Base-by-base conservation (phyloP, 2,329 filamentous ascomycete species). In the Xylaria sp. region DNA sequence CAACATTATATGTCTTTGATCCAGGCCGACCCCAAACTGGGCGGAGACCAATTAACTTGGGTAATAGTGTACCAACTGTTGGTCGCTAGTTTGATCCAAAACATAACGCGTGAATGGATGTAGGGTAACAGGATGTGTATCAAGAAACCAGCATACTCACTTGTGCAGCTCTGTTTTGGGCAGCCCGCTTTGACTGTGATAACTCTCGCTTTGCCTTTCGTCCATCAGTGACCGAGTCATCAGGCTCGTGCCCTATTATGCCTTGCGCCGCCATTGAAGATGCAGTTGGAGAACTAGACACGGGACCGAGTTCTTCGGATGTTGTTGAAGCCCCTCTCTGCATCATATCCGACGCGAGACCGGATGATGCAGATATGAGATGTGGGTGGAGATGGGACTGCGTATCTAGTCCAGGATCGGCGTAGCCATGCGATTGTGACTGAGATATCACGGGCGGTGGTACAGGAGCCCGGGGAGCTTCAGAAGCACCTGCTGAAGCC, bases 141-240 rank as follows among this genome's bases (percentile, higher is more conserved):
- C 46, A 60, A 62, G 60, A 73, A 66, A 64, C 52, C 56, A 57
- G 63, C 56, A 23, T 41, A 80, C 90, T 78, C 87, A 98, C 96
- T 90, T 99, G 96, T 63, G 96, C 96, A 75, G 95, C 96, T 79
- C 96, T 88, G 79, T 99, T 99, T 80, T 99, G 96, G 10, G 96
- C 96, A 34, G 96, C 96, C 74, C 96, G 92, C 84, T 98, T 99
- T 46, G 94, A 97, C 54, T 94, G 96, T 32, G 94, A 98, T 70
- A 99, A 84, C 82, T 98, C 95, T 63, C 96, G 89, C 82, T 97
- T 97, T 13, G 91, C 91, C 82, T 96, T 95, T 61, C 91, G 87
- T 72, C 90, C 88, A 72, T 92, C 82, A 73, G 83, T 69, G 8
- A 74, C 73, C 4, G 74, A 72, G 15, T 79, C 75, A 34, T 83